Evolutionary conservation across 208 protist species (phyloP).

Genomic region (Leishmania tarentolae): DNA sequence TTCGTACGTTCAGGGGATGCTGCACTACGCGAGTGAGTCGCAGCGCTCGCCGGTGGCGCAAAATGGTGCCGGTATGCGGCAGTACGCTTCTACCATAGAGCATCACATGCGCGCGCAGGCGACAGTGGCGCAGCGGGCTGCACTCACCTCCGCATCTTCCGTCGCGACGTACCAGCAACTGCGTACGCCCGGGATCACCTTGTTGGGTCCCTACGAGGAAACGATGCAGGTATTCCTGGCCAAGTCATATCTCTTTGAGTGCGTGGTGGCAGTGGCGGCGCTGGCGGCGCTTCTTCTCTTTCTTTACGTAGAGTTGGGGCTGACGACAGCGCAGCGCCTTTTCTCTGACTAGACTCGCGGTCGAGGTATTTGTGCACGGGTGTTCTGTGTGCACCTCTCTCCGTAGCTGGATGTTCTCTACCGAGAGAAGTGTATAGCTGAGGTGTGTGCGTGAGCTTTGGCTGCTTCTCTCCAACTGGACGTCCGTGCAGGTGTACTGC

Average conservation of each 20-base stretch:
- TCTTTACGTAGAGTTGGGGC: slow-evolving; percentile 52
- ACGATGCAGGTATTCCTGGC: slow-evolving; percentile 52
- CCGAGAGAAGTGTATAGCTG: not conserved
- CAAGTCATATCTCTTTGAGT: slow-evolving; percentile 45
- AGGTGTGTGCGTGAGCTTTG: not conserved
- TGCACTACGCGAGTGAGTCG: slow-evolving; percentile 44
- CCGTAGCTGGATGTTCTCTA: not conserved
- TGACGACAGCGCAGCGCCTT: slow-evolving; percentile 30
- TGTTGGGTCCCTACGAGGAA: slow-evolving; percentile 72
- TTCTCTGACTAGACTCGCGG: slow-evolving; percentile 17
- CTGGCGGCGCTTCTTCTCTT: slow-evolving; percentile 44
- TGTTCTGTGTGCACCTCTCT: not conserved
- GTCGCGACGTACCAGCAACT: slow-evolving; percentile 33
- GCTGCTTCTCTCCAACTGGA: not conserved
- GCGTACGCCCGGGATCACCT: slow-evolving; percentile 33
- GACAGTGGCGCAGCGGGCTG: slow-evolving; percentile 16
- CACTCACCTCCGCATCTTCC: slow-evolving; percentile 14
- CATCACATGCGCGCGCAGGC: slow-evolving; percentile 51
- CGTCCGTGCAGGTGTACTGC: not conserved
- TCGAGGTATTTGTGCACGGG: not conserved
- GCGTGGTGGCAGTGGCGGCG: slow-evolving; percentile 24
- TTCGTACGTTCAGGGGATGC: slow-evolving; percentile 60
- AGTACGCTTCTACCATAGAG: slow-evolving; percentile 52
- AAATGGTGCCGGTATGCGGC: slow-evolving; percentile 31
- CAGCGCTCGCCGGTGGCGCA: slow-evolving; percentile 52